Evolutionary conservation across 169 alveolate species (phyloP).

Genomic region (Eimeria falciformis): DNA sequence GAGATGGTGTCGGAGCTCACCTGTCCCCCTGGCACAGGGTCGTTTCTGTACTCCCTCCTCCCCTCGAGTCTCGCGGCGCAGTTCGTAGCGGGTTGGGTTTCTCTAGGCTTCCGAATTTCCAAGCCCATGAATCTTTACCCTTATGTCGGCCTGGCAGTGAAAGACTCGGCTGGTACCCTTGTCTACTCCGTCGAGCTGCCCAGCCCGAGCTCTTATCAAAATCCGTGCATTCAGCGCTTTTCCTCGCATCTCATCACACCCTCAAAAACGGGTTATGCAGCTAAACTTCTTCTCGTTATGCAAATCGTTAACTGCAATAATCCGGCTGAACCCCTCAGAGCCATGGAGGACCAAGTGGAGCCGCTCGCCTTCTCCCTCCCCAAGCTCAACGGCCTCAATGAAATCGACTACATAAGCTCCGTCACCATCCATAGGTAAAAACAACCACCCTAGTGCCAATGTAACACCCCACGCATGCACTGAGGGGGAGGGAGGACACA

Average conservation of each 20-base stretch:
- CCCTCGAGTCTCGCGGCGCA: background rate
- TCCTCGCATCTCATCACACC: background rate
- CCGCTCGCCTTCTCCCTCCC: constrained; percentile 23
- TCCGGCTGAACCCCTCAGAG: constrained; percentile 37
- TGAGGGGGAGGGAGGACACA: too few relatives aligned
- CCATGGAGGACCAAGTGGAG: constrained; percentile 34
- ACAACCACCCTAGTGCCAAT: too few relatives aligned
- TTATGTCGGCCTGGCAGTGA: too few relatives aligned
- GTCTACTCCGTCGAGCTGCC: background rate
- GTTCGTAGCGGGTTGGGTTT: background rate
- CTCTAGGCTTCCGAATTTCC: background rate
- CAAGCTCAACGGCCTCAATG: background rate
- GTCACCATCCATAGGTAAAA: constrained; percentile 2
- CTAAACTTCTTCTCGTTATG: background rate
- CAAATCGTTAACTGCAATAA: constrained; percentile 53
- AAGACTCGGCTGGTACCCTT: background rate
- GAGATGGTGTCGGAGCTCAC: background rate
- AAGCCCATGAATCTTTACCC: too few relatives aligned
- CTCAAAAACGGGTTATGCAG: constrained; percentile 2
- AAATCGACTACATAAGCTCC: background rate
- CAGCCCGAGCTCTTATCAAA: background rate
- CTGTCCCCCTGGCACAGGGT: background rate
- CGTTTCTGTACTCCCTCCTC: background rate
- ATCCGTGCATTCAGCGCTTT: constrained; percentile 45
- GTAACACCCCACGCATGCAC: too few relatives aligned